These are phyloP conservation scores for Nyssa sinensis DNA, from an alignment of 148 eudicot species.

Conservation along the genomic window DNA sequence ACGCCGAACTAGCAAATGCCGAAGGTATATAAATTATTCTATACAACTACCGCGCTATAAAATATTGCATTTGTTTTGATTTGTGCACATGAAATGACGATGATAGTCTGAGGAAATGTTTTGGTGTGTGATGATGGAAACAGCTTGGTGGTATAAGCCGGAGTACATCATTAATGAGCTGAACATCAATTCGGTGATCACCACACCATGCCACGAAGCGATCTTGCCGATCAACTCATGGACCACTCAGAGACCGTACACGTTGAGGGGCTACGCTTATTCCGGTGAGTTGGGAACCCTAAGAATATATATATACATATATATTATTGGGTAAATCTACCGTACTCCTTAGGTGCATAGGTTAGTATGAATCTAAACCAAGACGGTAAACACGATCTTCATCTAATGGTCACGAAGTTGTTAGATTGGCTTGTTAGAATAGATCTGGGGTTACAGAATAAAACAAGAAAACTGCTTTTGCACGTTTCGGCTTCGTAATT, in stretches of 20 bases:
- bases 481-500: no score
- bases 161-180: constrained; percentile 90
- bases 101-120: not conserved
- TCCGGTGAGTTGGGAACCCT: constrained; percentile 51
- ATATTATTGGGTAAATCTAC: no score
- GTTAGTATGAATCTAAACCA: not conserved
- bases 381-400: no score
- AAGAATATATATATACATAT: not conserved
- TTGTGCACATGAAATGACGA: no score
- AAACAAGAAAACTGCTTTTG: no score
- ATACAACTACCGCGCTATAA: no score
- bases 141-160: constrained; percentile 98
- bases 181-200: constrained; percentile 92
- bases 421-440: no score
- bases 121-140: constrained; percentile 8
- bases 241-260: constrained; percentile 84
- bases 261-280: constrained; percentile 79
- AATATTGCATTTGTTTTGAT: no score
- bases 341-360: no score
- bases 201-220: constrained; percentile 82
- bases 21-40: constrained; percentile 51
- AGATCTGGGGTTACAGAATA: no score
- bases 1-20: constrained; percentile 76
- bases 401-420: no score
- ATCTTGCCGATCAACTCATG: constrained; percentile 71